Base-by-base conservation (phyloP, 2,329 filamentous ascomycete genomes). In the Paradendryphiella salina region DNA sequence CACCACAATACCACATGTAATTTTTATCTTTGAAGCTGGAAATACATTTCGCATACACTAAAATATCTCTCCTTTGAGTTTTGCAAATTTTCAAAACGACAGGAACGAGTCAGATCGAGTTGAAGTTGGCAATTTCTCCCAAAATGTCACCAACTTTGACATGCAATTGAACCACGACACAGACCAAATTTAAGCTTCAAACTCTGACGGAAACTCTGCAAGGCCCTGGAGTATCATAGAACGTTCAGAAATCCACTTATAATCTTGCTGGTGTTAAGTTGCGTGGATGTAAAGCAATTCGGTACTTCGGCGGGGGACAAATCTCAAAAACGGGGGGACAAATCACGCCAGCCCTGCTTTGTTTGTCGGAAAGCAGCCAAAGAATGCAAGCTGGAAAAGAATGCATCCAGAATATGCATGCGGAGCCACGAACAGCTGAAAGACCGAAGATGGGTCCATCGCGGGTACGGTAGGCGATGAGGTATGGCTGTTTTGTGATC, bases 1-100 rank as follows among this genome's bases (percentile, higher is more conserved):
- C 35, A 39, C 43, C 15, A 17, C 37, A 41, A 28, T 14, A 8
- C 29, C n/a, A 42, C n/a, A 32, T 43, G 46, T 49, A 49, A 43
- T 49, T 46, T 42, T 49, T 49, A 49, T 49, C 32, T 49, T 42
- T 37, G 15, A 49, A 42, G 46, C 46, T 37, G 4, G 13, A 6
- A 37, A 37, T 42, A 43, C 37, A 23, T 32, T 37, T 37, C 11
- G 38, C 32, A 37, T 43, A 33, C 38, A 32, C 32, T 32, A 37
- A 38, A 49, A 32, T 49, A 49, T 32, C 21, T 31, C 21, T 23
- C 17, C 6, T 28, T 13, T 46, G 6, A 17, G n/a, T 46, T 46
- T 46, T 46, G 35, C 17, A n/a, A 40, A 4, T 39, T 46, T 13
- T 13, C 7, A 34, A 5, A 34, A 28, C 28, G 35, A 34, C 34